A percentile compares a stretch with the other conserved stretches of the same genome.
Conservation (phyloP, 805 yeast genomes). For the Debaryomyces tyrocola region DNA sequence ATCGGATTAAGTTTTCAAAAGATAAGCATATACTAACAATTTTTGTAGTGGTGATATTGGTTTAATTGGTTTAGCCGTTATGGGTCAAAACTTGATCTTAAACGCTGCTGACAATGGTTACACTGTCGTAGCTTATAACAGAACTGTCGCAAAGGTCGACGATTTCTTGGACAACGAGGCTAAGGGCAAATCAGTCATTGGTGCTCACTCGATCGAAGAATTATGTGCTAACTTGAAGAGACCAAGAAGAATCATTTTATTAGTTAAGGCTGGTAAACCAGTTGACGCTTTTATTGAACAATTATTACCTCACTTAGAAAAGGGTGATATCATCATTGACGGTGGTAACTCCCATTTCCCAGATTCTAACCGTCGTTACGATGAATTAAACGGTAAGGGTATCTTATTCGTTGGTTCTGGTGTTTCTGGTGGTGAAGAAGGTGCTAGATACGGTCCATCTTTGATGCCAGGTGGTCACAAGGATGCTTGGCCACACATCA, state of each 20-base stretch:
- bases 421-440: conserved; percentile 99
- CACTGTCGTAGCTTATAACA: conserved; percentile 97
- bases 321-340: conserved; percentile 97
- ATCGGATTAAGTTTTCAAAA: too few relatives aligned
- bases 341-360: conserved; percentile 99
- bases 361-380: conserved; percentile 95
- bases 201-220: conserved; percentile 92
- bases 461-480: conserved; percentile 99
- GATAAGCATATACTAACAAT: conserved; percentile 5
- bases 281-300: conserved; percentile 90
- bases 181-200: conserved; percentile 93
- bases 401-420: conserved; percentile 96
- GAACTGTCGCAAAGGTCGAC: conserved; percentile 95
- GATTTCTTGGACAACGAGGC: conserved; percentile 92
- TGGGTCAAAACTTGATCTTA: conserved; percentile 97
- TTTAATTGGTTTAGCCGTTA: conserved; percentile 98
- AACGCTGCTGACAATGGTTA: conserved; percentile 99
- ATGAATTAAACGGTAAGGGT: conserved; percentile 82
- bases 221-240: conserved; percentile 85
- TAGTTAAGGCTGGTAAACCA: conserved; percentile 96
- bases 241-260: conserved; percentile 92
- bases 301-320: conserved; percentile 85
- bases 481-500: conserved; percentile 98
- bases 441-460: conserved; percentile 99
- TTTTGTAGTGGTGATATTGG: conserved; percentile 85